Base-by-base conservation (phyloP, 441 rosid species). In the Hura crepitans region DNA sequence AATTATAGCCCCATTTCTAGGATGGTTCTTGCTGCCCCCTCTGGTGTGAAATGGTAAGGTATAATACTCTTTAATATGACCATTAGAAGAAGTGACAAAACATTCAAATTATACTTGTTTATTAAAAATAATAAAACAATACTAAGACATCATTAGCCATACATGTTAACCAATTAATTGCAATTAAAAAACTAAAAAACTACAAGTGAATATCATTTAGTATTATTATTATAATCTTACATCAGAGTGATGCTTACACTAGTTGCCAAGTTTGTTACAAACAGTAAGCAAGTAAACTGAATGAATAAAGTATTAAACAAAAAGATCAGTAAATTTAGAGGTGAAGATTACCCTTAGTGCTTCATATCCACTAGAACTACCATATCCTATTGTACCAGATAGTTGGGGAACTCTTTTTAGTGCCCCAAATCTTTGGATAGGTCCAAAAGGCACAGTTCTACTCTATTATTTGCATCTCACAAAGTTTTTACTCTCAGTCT, bases 401-500 rank as follows among this genome's bases (percentile, higher is more conserved):
- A 75, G 74, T 13, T 46, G 75, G 56, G 67, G 76, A 66, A 79
- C 72, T 77, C 81, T 75, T 73, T 83, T 76, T 53, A 76, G 72
- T 53, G 77, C 62, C 18, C 78, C 82, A 47, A 78, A 73, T 65
- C 84, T 77, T 46, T 46, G 81, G 45, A 65, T 72, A 72, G 81
- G 79, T 63, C 77, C 83, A 71, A 64, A 49, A 70, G 81, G 62
- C 72, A 66, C 75, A 71, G 74, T 73, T 80, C 85, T 13, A 50
- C 74, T 72, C 82, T 83, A 66, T 71, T 68, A 77, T 79, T 80
- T 49, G 74, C 78, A 78, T 85, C 92, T 49, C 84, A 78, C 74
- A 87, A 71, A 49, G 83, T 82, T 80, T 88, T 87, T 17, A 42
- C 82, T 72, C 87, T 79, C 49, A 86, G 79, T 74, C 93, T 81